Percentiles rank a stretch among this genome's conserved stretches.
phyloP scores from a whole-genome alignment of 2,329 filamentous ascomycete genomes.

The Neocucurbitaria cava region DNA sequence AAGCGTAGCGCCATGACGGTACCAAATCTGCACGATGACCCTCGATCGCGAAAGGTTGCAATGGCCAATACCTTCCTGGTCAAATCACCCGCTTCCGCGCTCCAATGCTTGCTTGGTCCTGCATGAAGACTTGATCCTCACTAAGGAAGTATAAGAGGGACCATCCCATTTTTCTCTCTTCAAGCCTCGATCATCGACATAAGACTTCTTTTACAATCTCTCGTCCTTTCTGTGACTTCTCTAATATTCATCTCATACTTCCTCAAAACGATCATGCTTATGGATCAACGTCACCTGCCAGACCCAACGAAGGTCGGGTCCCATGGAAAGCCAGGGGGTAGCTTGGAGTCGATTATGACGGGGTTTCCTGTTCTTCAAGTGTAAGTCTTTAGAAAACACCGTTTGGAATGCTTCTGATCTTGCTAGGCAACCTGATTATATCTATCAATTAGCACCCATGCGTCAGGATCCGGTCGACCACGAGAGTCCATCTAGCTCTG shows the following conservation, averaged over 20 bases:
- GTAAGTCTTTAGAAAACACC: background rate
- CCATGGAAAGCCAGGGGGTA: background rate
- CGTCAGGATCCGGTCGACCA: background rate
- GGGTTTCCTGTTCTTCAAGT: background rate
- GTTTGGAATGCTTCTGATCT: background rate
- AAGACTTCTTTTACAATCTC: background rate
- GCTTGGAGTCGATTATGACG: constrained; percentile 1
- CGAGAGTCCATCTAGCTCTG: background rate
- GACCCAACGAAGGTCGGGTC: background rate
- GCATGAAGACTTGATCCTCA: constrained; percentile 6
- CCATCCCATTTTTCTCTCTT: background rate
- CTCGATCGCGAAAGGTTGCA: constrained; percentile 7
- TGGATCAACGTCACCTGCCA: constrained; percentile 1
- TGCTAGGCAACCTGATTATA: background rate
- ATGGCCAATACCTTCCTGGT: background rate
- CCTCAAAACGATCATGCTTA: background rate
- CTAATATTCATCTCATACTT: background rate
- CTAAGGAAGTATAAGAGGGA: constrained; percentile 2
- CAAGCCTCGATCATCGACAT: background rate
- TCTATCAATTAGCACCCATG: background rate
- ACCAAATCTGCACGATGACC: constrained; percentile 3
- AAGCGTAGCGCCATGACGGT: background rate
- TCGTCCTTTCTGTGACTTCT: background rate
- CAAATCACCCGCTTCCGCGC: constrained; percentile 11
- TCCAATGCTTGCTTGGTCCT: background rate